Conservation (phyloP, 2,329 filamentous ascomycete genomes). For the Coleophoma crateriformis region DNA sequence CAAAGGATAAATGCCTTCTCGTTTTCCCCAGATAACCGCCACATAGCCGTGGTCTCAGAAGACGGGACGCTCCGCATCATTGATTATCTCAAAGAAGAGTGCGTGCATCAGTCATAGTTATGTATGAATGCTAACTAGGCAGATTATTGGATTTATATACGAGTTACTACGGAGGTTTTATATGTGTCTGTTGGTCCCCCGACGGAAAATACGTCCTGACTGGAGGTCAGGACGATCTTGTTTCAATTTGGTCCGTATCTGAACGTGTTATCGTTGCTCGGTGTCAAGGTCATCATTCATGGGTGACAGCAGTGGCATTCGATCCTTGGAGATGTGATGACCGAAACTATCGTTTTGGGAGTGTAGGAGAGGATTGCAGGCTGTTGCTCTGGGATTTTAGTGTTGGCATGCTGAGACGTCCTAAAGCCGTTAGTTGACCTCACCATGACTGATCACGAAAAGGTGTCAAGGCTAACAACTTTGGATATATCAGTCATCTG, state of each 20-base stretch:
- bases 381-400: slow-evolving; percentile 96
- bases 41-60: slow-evolving; percentile 86
- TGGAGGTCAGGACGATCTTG: slow-evolving; percentile 90
- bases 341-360: slow-evolving; percentile 91
- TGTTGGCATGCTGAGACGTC: slow-evolving; percentile 90
- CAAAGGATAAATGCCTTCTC: slow-evolving; percentile 86
- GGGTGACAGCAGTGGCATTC: slow-evolving; percentile 90
- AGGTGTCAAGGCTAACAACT: too few relatives aligned
- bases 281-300: slow-evolving; percentile 92
- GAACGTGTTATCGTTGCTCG: slow-evolving; percentile 83
- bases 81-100: slow-evolving; percentile 89
- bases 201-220: slow-evolving; percentile 95
- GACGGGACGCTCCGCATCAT: slow-evolving; percentile 87
- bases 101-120: slow-evolving; percentile 26
- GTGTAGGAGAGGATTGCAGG: slow-evolving; percentile 88
- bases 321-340: slow-evolving; percentile 97
- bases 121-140: slow-evolving; percentile 8
- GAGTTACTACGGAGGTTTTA: slow-evolving; percentile 89
- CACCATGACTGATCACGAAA: neutral
- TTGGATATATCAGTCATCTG: slow-evolving; percentile 36
- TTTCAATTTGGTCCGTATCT: slow-evolving; percentile 89
- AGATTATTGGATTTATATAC: slow-evolving; percentile 83
- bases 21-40: slow-evolving; percentile 83
- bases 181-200: slow-evolving; percentile 94
- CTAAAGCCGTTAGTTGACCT: slow-evolving; percentile 64